Base-by-base conservation (phyloP, 352 stramenopile genomes). In the Thalassiosira mediterranea region DNA sequence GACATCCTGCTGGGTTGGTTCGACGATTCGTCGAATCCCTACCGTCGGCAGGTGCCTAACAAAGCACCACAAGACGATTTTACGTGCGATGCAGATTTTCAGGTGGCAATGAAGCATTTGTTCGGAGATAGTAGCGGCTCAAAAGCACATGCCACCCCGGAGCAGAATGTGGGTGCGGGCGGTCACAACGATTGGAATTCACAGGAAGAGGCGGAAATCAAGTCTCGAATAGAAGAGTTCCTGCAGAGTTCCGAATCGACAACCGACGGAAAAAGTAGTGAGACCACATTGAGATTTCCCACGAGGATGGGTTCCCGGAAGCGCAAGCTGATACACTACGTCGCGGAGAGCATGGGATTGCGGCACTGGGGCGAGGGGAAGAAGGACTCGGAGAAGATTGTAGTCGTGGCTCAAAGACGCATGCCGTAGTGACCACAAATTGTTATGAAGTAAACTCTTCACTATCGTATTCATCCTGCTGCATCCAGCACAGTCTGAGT, bases 241-340 rank as follows among this genome's bases (percentile, higher is more conserved):
- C 17, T 88, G 3, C 17, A 75, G 7, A 61, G 17, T 48, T 0
- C 0, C 0, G 46, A 47, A 37, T 5, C 7, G 26, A 13, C n/a
- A n/a, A n/a, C n/a, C n/a, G n/a, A n/a, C n/a, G 26, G 23, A 3
- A 64, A 38, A 8, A 47, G 4, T 19, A 31, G 17, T 44, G 57
- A 77, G 7, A 7, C 47, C 10, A 61, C 61, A 17, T 70, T 79
- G 34, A 28, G 75, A 7, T 90, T 88, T 48, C 74, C 78, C 25
- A 81, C 57, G 28, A 34, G 75, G 23, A 79, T 88, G 78, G 78
- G 81, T n/a, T 38, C 62, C 5, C 52, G 75, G 10, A 83, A 72
- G 34, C 47, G 84, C 4, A 90, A 87, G 62, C 54, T 90, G 4
- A 79, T 90, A 32, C 84, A 90, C 63, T 82, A 66, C 66, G 66